Evolutionary conservation across 139 green algal species (phyloP).

Genomic region (Tetraselmis chui): DNA sequence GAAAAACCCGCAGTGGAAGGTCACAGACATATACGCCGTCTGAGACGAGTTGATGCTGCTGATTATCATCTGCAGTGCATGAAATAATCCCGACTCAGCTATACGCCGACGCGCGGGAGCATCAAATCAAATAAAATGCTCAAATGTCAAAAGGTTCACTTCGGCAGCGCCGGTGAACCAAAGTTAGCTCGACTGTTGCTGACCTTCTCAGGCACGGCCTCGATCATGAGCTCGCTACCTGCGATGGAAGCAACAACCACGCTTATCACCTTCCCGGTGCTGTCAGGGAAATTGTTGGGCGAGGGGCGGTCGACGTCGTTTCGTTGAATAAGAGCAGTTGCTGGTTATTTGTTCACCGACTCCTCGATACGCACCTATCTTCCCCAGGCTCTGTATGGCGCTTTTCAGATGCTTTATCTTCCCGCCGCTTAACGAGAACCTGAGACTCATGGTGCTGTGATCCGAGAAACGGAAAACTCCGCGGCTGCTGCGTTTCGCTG

Average conservation of each 20-base stretch:
- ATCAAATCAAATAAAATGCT: neutral
- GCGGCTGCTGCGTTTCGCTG: no score
- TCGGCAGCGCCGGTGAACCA: slow-evolving; percentile 5
- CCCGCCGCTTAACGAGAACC: slow-evolving; percentile 21
- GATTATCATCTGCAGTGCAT: slow-evolving; percentile 44
- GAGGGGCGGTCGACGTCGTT: no score
- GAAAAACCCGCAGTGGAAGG: slow-evolving; percentile 47
- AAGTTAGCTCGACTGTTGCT: neutral
- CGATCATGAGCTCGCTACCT: slow-evolving; percentile 55
- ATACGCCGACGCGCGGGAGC: neutral
- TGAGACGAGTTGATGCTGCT: slow-evolving; percentile 56
- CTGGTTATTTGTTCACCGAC: no score
- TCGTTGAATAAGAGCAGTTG: no score
- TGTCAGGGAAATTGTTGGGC: no score
- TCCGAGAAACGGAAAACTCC: no score
- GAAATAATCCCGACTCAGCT: neutral
- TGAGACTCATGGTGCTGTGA: slow-evolving; percentile 28
- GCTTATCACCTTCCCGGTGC: neutral
- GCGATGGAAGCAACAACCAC: neutral
- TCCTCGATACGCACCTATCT: slow-evolving; percentile 28
- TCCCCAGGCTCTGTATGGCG: slow-evolving; percentile 27
- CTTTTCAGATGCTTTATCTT: slow-evolving; percentile 43
- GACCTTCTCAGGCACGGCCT: slow-evolving; percentile 43
- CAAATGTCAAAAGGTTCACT: neutral
- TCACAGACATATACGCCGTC: slow-evolving; percentile 58